Base-by-base conservation (phyloP, 345 rosid species). In the Cardamine resedifolia region DNA sequence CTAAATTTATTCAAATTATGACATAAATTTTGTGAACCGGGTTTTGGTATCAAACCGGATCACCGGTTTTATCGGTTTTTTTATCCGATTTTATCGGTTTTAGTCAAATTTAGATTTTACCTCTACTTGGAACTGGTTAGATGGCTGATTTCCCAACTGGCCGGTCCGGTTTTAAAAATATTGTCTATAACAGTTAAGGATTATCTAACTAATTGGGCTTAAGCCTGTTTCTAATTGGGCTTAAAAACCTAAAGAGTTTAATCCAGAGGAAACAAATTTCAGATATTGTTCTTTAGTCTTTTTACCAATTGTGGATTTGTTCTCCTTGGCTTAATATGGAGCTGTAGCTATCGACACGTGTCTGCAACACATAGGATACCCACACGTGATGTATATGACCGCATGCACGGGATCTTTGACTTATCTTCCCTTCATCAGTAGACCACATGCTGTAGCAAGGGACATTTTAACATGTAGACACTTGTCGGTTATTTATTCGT, bases 361-460 rank as follows among this genome's bases (percentile, higher is more conserved):
- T 57, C 24, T 0, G 8, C 0, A 28, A 6, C 9, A 6, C 64
- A 44, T 56, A 28, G 64, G 41, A 67, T 53, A 11, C 11, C 9
- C 45, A 44, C 64, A 57, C 55, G 45, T 57, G 64, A 68, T 27
- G 33, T 44, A 44, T 69, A 57, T 20, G 64, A 21, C 31, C 27
- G 44, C 65, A 69, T 7, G 56, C 56, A 69, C 24, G 0, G 8
- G 44, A 43, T 44, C 64, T 69, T 56, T 68, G 73, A 68, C 73
- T 55, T 53, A 11, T 24, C 5, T 11, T 14, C n/a, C 56, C 11
- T 65, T 14, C 33, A 49, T 15, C 45, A 51, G 12, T 21, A 50
- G 10, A 43, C 30, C 31, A 67, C 72, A 45, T 53, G 72, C 51
- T 16, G 27, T 10, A 39, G 8, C 23, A 28, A 15, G 5, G 0